Percentiles rank a stretch among this genome's conserved stretches.
Conservation (phyloP, 2,329 filamentous ascomycete genomes). For the Thyridium curvatum region DNA sequence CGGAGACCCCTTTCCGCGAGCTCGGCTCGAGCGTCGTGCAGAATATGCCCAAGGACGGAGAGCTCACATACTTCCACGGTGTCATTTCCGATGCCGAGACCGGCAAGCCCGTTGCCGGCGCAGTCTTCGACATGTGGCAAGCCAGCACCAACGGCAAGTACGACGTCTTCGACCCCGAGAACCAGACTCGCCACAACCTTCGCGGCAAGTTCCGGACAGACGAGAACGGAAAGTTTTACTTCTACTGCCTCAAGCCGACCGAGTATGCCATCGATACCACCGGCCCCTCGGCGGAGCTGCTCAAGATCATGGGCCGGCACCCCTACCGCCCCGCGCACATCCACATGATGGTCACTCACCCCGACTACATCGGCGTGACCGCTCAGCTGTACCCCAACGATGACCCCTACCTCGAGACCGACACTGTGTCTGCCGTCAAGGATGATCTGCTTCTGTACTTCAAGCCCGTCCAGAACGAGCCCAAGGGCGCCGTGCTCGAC, state of each 20-base stretch:
- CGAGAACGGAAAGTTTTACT: conserved; percentile 53
- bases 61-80: conserved; percentile 61
- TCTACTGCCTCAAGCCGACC: conserved; percentile 50
- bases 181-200: conserved; percentile 58
- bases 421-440: conserved; percentile 33
- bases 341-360: conserved; percentile 47
- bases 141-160: conserved; percentile 65
- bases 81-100: conserved; percentile 48
- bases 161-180: conserved; percentile 62
- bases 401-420: conserved; percentile 45
- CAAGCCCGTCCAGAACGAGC: conserved; percentile 16
- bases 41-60: conserved; percentile 35
- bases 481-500: conserved; percentile 25
- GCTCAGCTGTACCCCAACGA: conserved; percentile 62
- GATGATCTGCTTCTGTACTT: conserved; percentile 29
- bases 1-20: conserved; percentile 62
- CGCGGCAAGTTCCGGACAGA: conserved; percentile 61
- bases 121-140: conserved; percentile 73
- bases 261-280: conserved; percentile 33
- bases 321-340: conserved; percentile 54
- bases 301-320: conserved; percentile 48
- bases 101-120: conserved; percentile 56
- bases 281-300: conserved; percentile 46
- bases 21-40: conserved; percentile 63
- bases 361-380: conserved; percentile 54